Percentiles rank a stretch among this genome's conserved stretches.
Conservation (phyloP, 345 rosid species). For the Melaleuca alternifolia region DNA sequence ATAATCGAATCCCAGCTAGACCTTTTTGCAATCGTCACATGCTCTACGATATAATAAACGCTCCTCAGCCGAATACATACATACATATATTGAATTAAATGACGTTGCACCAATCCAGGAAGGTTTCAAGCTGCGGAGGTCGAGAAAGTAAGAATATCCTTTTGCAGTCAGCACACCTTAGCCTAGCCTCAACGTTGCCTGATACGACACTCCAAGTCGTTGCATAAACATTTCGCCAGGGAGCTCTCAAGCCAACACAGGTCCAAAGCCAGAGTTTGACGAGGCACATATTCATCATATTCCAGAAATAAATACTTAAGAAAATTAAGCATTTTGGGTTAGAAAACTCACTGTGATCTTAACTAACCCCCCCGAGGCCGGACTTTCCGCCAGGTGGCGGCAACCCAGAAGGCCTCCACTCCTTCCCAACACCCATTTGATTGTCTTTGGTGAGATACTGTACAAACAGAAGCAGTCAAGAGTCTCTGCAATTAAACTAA, state of each 20-base stretch:
- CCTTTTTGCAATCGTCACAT: not conserved
- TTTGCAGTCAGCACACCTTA: not conserved
- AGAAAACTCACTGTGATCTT: not conserved
- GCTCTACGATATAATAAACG: not conserved
- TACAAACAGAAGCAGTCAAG: constrained; percentile 33
- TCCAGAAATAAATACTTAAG: not conserved
- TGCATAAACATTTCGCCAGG: not conserved
- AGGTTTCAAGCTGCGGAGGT: not conserved
- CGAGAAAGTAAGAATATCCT: not conserved
- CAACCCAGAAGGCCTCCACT: constrained; percentile 9
- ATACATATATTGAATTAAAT: not conserved
- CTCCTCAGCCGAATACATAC: not conserved
- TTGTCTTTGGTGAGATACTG: constrained; percentile 9
- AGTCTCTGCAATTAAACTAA: constrained; percentile 13
- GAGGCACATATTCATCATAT: not conserved
- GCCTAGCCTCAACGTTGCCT: not conserved
- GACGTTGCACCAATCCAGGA: not conserved
- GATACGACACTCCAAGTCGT: not conserved
- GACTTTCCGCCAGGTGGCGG: constrained; percentile 54
- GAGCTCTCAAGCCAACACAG: not conserved
- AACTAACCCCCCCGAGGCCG: constrained; percentile 3
- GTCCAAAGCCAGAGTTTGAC: not conserved
- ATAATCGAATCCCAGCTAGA: not conserved
- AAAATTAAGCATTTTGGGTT: not conserved
- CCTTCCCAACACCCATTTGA: not conserved